Evolutionary conservation across 805 yeast species (phyloP).

Genomic region (Metschnikowia peoriensis): DNA sequence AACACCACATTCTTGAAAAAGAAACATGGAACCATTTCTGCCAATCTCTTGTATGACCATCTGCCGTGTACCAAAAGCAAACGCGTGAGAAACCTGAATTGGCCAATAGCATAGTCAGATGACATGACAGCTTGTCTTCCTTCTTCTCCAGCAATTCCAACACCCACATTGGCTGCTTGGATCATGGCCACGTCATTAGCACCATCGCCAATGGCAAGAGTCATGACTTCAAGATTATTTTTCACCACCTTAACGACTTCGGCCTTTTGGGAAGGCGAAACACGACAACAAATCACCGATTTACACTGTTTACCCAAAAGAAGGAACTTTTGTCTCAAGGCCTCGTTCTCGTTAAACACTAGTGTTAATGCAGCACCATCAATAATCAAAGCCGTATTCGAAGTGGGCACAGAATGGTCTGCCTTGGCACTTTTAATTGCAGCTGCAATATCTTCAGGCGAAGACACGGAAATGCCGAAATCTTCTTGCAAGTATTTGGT

Average conservation of each 20-base stretch:
- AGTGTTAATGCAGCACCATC: constrained; percentile 75
- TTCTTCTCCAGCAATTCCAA: constrained; percentile 90
- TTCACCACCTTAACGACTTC: constrained; percentile 80
- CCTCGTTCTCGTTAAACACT: constrained; percentile 44
- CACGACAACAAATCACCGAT: constrained; percentile 83
- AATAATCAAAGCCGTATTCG: constrained; percentile 65
- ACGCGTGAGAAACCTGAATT: constrained; percentile 68
- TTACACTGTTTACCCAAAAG: constrained; percentile 75
- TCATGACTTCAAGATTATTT: constrained; percentile 73
- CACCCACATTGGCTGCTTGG: constrained; percentile 84
- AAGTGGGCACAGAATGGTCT: constrained; percentile 65
- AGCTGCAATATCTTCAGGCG: constrained; percentile 32
- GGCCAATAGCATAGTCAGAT: constrained; percentile 83
- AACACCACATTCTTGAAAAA: constrained; percentile 78
- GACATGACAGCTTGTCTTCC: constrained; percentile 90
- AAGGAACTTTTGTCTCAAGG: constrained; percentile 49
- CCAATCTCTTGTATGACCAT: constrained; percentile 80
- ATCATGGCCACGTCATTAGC: constrained; percentile 91
- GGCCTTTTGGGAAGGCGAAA: constrained; percentile 85
- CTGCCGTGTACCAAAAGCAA: constrained; percentile 76
- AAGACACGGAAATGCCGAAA: constrained; percentile 54
- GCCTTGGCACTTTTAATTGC: constrained; percentile 53
- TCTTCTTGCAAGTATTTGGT: constrained; percentile 47
- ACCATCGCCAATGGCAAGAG: constrained; percentile 86
- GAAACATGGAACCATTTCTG: constrained; percentile 82